Base-by-base conservation (phyloP, 495 filamentous ascomycete genomes). In the Annulohypoxylon bovei region DNA sequence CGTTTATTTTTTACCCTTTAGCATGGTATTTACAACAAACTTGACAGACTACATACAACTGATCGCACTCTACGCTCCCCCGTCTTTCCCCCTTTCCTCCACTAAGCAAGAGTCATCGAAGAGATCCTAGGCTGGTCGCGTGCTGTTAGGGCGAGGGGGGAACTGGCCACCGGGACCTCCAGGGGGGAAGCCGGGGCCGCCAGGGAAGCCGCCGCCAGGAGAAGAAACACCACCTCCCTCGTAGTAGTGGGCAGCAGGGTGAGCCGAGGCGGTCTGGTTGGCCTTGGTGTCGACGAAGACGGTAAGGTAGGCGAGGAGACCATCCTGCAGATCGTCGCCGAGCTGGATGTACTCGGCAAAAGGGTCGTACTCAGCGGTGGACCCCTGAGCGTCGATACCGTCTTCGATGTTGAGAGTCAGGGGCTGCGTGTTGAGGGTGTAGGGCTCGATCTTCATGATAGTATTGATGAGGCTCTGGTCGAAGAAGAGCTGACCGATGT, bases 401-500 rank as follows among this genome's bases (percentile, higher is more conserved):
- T 82, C 80, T 12, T 78, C 53, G 0, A 40, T 60, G 67, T 81
- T 80, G 14, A 67, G 46, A 14, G 75, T 80, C 20, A 77, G 56
- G 7, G 32, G 22, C 35, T 76, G 65, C 2, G 18, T 68, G 77
- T 82, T 82, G 46, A 73, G 74, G 65, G 42, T 70, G 71, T 83
- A 81, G 3, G 81, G 81, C 20, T 50, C 58, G 70, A 47, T 65
- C 50, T 49, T 53, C 70, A 87, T 72, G 54, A 81, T 75, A 12
- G 63, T 68, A 30, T 28, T n/a, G 69, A 74, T 70, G 20, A 82
- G 77, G 53, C 55, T 61, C 55, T 81, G 68, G 66, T 78, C 74
- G 61, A 75, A 83, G 79, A 88, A 90, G 47, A 89, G 60, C 73
- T 90, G 86, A 8, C 87, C 87, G 53, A 88, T 81, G 73, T 89